These are phyloP conservation scores for Lasiodiplodia hormozganensis DNA, from an alignment of 2,329 filamentous ascomycete genomes.

Conservation along the genomic window DNA sequence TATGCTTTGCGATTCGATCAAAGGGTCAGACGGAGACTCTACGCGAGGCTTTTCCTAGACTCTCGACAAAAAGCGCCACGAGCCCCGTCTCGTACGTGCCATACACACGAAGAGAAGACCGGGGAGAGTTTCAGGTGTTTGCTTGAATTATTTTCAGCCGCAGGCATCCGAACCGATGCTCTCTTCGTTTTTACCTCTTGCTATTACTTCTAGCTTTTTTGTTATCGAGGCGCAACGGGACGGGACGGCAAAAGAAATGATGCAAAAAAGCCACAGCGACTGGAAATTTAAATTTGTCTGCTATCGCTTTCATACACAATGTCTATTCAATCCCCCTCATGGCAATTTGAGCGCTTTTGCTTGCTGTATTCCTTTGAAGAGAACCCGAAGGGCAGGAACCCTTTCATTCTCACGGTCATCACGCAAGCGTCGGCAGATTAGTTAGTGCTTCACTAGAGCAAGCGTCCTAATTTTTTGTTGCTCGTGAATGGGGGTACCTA, in stretches of 20 bases:
- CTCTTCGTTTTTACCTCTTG: neutral
- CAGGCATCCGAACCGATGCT: slow-evolving; percentile 9
- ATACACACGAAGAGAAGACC: slow-evolving; percentile 5
- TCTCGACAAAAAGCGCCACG: neutral
- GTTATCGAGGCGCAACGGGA: neutral
- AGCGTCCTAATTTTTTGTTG: neutral
- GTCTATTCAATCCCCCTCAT: neutral
- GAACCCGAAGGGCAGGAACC: neutral
- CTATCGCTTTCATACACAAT: neutral
- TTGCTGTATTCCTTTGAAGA: neutral
- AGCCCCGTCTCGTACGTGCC: neutral
- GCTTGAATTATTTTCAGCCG: slow-evolving; percentile 16
- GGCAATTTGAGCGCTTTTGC: neutral
- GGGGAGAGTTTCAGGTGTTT: neutral
- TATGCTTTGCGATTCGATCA: slow-evolving; percentile 5
- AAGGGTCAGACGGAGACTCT: neutral
- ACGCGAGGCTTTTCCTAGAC: neutral
- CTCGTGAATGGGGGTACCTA: too few relatives aligned
- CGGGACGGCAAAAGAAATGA: slow-evolving; percentile 24
- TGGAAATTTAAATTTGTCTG: slow-evolving; percentile 3
- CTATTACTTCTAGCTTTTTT: slow-evolving; percentile 7
- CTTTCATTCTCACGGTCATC: neutral
- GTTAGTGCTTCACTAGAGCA: neutral
- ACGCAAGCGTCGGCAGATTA: neutral
- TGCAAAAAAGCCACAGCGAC: slow-evolving; percentile 4